A percentile compares a stretch with the other conserved stretches of the same genome.
phyloP scores from a whole-genome alignment of 2,329 filamentous ascomycete species.

The Aspergillus felis region DNA sequence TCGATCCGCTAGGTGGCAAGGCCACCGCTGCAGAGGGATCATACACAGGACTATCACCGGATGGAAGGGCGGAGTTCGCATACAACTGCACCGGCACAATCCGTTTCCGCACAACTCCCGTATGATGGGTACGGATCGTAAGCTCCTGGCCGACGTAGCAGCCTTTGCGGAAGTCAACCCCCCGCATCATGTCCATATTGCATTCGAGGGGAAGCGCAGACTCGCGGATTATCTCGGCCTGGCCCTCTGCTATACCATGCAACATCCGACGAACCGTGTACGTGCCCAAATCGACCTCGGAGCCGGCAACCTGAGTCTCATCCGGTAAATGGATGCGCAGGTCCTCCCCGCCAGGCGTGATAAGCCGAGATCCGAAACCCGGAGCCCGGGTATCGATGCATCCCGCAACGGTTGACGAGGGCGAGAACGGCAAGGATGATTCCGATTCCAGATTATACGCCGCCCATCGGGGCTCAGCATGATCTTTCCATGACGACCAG shows the following conservation, averaged over 20 bases:
- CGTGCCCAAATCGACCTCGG: slow-evolving; percentile 49
- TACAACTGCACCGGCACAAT: slow-evolving; percentile 79
- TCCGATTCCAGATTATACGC: slow-evolving; percentile 37
- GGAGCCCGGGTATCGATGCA: slow-evolving; percentile 40
- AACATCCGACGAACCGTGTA: slow-evolving; percentile 78
- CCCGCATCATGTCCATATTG: slow-evolving; percentile 82
- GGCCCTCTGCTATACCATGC: slow-evolving; percentile 79
- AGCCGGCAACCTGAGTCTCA: slow-evolving; percentile 39
- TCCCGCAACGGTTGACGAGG: slow-evolving; percentile 24
- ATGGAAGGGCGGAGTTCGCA: slow-evolving; percentile 39
- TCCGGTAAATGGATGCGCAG: slow-evolving; percentile 29
- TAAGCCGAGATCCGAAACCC: slow-evolving; percentile 36
- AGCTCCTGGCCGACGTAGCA: slow-evolving; percentile 97
- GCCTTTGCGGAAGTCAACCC: slow-evolving; percentile 89
- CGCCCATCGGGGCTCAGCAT: slow-evolving; percentile 33
- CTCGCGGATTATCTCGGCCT: slow-evolving; percentile 68
- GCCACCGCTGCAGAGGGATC: slow-evolving; percentile 22
- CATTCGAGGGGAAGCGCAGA: slow-evolving; percentile 77
- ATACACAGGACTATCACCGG: slow-evolving; percentile 49
- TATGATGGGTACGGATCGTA: slow-evolving; percentile 92
- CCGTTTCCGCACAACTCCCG: slow-evolving; percentile 86
- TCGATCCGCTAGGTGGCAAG: slow-evolving; percentile 40
- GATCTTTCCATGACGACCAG: slow-evolving; percentile 71
- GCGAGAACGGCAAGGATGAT: slow-evolving; percentile 26
- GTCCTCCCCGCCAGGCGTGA: slow-evolving; percentile 35